Evolutionary conservation across 1,284 basidiomycete species (phyloP).

Genomic region (Boletus sp.): DNA sequence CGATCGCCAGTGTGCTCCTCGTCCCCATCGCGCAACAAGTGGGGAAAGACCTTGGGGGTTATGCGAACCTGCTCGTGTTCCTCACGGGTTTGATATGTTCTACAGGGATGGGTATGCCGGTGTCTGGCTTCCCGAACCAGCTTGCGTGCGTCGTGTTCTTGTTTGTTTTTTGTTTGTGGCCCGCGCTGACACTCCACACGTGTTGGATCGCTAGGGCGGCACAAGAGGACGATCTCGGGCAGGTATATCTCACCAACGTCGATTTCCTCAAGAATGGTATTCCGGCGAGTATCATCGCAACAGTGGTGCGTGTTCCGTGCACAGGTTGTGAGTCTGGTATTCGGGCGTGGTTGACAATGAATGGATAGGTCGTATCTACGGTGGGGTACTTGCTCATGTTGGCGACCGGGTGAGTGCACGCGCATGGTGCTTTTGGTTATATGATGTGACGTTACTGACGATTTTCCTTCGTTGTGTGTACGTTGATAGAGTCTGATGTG

Average conservation of each 20-base stretch:
- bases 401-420: slow-evolving; percentile 15
- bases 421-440: neutral
- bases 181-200: neutral
- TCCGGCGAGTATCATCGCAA: slow-evolving; percentile 86
- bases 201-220: slow-evolving; percentile 60
- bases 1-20: slow-evolving; percentile 93
- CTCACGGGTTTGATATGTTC: slow-evolving; percentile 92
- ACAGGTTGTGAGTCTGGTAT: neutral
- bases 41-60: slow-evolving; percentile 70
- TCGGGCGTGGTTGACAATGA: neutral
- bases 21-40: slow-evolving; percentile 96
- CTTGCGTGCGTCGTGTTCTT: slow-evolving; percentile 69
- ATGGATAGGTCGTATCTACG: slow-evolving; percentile 20
- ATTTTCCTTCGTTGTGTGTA: too few relatives aligned
- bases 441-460: neutral
- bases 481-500: slow-evolving; percentile 3
- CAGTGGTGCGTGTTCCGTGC: slow-evolving; percentile 53
- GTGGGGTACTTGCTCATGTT: slow-evolving; percentile 25
- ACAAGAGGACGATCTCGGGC: slow-evolving; percentile 94
- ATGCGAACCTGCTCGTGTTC: slow-evolving; percentile 84
- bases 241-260: slow-evolving; percentile 78
- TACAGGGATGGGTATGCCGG: slow-evolving; percentile 97
- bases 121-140: slow-evolving; percentile 97
- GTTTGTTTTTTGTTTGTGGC: neutral
- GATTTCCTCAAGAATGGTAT: slow-evolving; percentile 96